A percentile compares a stretch with the other conserved stretches of the same genome.
Evolutionary conservation across 1,284 basidiomycete genomes (phyloP).

Genomic region (Cutaneotrichosporon mucoides): DNA sequence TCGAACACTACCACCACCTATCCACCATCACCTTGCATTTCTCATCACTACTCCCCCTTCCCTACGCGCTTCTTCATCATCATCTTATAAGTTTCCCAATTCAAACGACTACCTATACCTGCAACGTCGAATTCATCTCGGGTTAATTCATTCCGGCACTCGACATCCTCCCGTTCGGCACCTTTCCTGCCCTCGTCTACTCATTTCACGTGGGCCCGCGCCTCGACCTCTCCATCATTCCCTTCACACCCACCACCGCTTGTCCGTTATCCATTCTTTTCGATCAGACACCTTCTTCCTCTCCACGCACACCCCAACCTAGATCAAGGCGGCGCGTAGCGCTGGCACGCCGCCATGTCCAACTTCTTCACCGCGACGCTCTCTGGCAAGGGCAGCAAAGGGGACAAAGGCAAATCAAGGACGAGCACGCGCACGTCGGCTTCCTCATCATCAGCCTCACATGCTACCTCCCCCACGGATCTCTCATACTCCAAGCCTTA

Average conservation of each 20-base stretch:
- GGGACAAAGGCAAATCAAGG: conserved; percentile 8
- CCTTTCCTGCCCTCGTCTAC: not conserved
- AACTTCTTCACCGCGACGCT: conserved; percentile 7
- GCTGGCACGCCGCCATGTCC: conserved; percentile 7
- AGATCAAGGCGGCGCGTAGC: conserved; percentile 1
- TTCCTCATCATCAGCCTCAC: conserved; percentile 15
- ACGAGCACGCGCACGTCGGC: conserved; percentile 22
- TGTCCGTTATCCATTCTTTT: not conserved
- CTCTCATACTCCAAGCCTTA: conserved; percentile 5
- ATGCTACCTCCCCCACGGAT: conserved; percentile 9
- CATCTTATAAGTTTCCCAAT: no score
- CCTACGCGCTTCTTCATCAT: no score
- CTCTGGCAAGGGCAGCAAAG: conserved; percentile 3
- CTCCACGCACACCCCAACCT: not conserved
- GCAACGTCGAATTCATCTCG: not conserved
- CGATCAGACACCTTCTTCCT: not conserved
- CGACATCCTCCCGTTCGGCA: not conserved
- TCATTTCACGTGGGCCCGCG: not conserved
- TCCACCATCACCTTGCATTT: no score
- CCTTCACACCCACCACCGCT: not conserved
- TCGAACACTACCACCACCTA: no score
- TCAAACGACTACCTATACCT: no score
- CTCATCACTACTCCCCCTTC: no score
- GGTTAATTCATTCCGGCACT: not conserved
- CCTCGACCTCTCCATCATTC: not conserved